phyloP scores from a whole-genome alignment of 345 rosid species.

The Salix caprea region DNA sequence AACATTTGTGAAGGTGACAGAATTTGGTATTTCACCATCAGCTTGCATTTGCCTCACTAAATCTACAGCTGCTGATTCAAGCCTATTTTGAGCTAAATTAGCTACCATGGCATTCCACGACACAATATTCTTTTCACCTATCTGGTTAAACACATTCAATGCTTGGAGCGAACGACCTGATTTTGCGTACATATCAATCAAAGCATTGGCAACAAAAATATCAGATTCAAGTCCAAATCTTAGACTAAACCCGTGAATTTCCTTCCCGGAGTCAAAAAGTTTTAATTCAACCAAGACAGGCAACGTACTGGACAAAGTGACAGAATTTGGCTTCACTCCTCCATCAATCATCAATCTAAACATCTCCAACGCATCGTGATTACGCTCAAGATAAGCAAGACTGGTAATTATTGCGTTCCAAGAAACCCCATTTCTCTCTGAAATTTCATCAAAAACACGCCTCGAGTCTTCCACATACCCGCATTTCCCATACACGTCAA shows the following conservation, averaged over 20 bases:
- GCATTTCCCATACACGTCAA: constrained; percentile 54
- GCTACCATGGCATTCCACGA: constrained; percentile 60
- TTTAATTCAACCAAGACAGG: constrained; percentile 41
- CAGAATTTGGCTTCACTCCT: constrained; percentile 33
- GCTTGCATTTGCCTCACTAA: constrained; percentile 41
- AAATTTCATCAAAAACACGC: constrained; percentile 36
- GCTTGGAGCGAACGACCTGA: constrained; percentile 30
- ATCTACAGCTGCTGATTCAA: constrained; percentile 30
- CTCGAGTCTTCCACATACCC: constrained; percentile 25
- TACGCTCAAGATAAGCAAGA: constrained; percentile 25
- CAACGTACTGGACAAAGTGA: constrained; percentile 40
- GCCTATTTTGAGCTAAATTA: constrained; percentile 41
- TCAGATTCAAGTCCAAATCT: constrained; percentile 36
- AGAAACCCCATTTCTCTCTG: constrained; percentile 39
- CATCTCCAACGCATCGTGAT: constrained; percentile 31
- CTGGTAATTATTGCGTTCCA: constrained; percentile 38
- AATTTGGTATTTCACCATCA: constrained; percentile 33
- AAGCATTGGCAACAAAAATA: constrained; percentile 41
- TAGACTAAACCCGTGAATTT: constrained; percentile 44
- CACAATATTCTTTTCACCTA: constrained; percentile 30
- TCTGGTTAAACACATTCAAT: constrained; percentile 23
- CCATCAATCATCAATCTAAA: constrained; percentile 36
- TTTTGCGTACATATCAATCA: constrained; percentile 55
- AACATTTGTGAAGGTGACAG: constrained; percentile 40
- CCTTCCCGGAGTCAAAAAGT: constrained; percentile 29